Evolutionary conservation across 495 filamentous ascomycete species (phyloP), one percentile per base, ranked within the genome.

Genomic region (Aspergillus bridgeri): DNA sequence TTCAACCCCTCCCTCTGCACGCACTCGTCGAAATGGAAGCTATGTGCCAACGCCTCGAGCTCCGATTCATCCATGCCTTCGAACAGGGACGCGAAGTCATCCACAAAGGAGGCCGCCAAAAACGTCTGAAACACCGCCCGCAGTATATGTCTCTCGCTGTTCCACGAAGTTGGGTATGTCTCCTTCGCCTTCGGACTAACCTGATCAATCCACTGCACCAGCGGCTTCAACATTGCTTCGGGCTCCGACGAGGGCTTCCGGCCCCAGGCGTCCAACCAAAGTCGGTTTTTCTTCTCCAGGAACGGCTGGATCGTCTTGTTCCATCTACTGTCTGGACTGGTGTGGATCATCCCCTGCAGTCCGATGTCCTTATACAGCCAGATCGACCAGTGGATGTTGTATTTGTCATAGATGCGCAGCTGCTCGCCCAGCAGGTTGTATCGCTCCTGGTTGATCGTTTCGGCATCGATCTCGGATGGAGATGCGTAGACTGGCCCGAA

Each of bases 361-460:
- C 83, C 83, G 57, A 87, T 82, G 57, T 88, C 83, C 51, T 87
- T 87, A 69, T 86, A 87, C 0, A 83, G 65, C 84, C 83, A 87
- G 63, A 87, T 87, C 44, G 71, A 79, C 84, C 83, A 87, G 59
- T 73, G 70, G 52, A 85, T 81, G 52, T 75, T 62, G 48, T 81
- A 73, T 54, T 82, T 74, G 25, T 79, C 74, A 67, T 86, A 86
- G 53, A 87, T 82, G 22, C 68, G 62, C 5, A 86, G 67, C 58
- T 87, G 85, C 43, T 81, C 75, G 5, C 77, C 74, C 7, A 87
- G 75, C 3, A 87, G 67, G 15, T 75, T 69, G 61, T 81, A 84
- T 8, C 85, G 70, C 21, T 73, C 64, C 54, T 74, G 57, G 61
- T 87, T 86, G 51, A 79, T 78, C 6, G 75, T 62, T 44, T 75